Evolutionary conservation across 2,329 filamentous ascomycete genomes (phyloP).

Genomic region (Fusarium sp.): DNA sequence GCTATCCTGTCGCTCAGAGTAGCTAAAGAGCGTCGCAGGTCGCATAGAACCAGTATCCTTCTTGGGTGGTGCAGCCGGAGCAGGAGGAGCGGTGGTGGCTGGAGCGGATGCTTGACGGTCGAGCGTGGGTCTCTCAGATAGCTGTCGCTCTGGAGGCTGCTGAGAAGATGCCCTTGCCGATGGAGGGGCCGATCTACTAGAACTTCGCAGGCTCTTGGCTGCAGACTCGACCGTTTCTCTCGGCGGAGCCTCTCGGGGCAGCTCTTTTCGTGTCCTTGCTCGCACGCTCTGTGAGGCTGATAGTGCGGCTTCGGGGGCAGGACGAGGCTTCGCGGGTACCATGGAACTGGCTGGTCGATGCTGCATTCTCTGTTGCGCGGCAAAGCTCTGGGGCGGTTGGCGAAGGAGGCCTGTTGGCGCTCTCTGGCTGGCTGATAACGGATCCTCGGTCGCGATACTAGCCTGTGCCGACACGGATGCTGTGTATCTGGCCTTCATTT

Average conservation of each 20-base stretch:
- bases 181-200: slow-evolving; percentile 50
- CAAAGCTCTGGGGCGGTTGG: slow-evolving; percentile 74
- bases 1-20: slow-evolving; percentile 64
- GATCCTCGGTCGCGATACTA: slow-evolving; percentile 54
- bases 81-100: slow-evolving; percentile 42
- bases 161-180: slow-evolving; percentile 48
- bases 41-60: slow-evolving; percentile 53
- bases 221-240: slow-evolving; percentile 45
- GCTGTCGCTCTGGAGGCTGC: slow-evolving; percentile 47
- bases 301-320: slow-evolving; percentile 43
- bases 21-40: slow-evolving; percentile 68
- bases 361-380: slow-evolving; percentile 75
- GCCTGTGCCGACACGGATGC: slow-evolving; percentile 51
- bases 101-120: slow-evolving; percentile 51
- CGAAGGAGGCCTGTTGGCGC: slow-evolving; percentile 62
- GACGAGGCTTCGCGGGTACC: slow-evolving; percentile 47
- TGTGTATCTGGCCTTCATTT: slow-evolving; percentile 53
- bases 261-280: slow-evolving; percentile 49
- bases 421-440: slow-evolving; percentile 52
- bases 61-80: slow-evolving; percentile 44
- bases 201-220: slow-evolving; percentile 50
- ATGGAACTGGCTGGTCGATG: slow-evolving; percentile 58
- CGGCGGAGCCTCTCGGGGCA: slow-evolving; percentile 42
- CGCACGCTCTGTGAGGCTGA: slow-evolving; percentile 53
- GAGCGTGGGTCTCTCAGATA: slow-evolving; percentile 37